Evolutionary conservation across 768 basidiomycete species (phyloP), one percentile per base, ranked within the genome.

Genomic region (Leccinum barrowsii): DNA sequence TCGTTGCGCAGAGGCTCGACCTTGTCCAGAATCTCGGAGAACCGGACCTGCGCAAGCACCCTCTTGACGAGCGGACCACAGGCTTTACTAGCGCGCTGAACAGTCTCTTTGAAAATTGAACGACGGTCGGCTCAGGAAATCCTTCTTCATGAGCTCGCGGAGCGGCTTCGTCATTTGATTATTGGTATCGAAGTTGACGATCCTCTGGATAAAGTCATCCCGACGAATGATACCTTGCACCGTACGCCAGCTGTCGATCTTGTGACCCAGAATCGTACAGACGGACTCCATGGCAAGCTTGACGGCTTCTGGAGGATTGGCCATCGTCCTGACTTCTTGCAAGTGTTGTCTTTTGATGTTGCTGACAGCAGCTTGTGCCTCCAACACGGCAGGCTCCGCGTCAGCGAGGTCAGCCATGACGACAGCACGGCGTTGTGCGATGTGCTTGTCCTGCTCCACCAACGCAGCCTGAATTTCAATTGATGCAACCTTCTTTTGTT

Each of bases 241-340:
- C 2, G 94, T 85, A 60, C 92, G 87, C 97, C 97, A 99, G 70
- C 86, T 87, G 67, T 99, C 97, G 67, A 98, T 91, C 74, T 94
- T 93, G 77, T 98, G 92, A 7, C 97, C 97, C 21, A 99, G 85
- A 49, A 97, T 81, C 13, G 92, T 94, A 73, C 97, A 98, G 42
- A 97, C 96, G 1, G 95, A 97, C 69, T 98, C 97, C 94, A 98
- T 98, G 15, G 97, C 93, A 48, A 96, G 75, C 73, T 98, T 98
- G 64, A 98, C 95, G 5, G 92, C 90, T 71, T 98, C 97, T 0
- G 97, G 97, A 49, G 97, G 97, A 68, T 98, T 98, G 47, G 94
- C 92, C 95, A 99, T 98, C 10, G 92, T 84, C 66, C 97, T 85
- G 44, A 98, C 97, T 84, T 99, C 97, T 69, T 95, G 91, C 44